phyloP scores from a whole-genome alignment of 305 asterid species.

The Solanum hybrid region DNA sequence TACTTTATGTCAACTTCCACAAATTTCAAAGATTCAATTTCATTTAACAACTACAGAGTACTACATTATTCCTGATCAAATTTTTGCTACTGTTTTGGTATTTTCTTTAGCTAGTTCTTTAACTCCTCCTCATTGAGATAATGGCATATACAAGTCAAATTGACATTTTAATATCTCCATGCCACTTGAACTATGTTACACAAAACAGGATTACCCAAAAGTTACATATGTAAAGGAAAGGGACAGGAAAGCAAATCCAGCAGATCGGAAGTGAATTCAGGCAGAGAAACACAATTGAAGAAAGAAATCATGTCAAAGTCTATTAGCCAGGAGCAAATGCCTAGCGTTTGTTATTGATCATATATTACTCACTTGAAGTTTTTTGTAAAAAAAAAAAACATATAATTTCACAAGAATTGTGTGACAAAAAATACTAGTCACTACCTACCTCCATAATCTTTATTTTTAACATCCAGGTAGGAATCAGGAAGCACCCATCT shows the following conservation, averaged over 20 bases:
- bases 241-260: neutral
- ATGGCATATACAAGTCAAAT: neutral
- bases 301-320: neutral
- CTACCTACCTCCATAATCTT: constrained; percentile 86
- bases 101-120: neutral
- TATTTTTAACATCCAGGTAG: constrained; percentile 77
- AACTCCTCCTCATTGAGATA: neutral
- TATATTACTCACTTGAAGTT: neutral
- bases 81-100: neutral
- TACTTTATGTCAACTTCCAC: neutral
- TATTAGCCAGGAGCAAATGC: neutral
- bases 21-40: neutral
- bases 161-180: neutral
- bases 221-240: neutral
- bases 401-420: neutral
- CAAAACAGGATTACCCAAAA: neutral
- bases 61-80: neutral
- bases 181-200: neutral
- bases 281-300: neutral
- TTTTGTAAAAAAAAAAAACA: neutral
- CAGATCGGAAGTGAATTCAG: neutral
- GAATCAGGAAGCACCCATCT: constrained; percentile 99
- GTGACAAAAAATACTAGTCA: neutral
- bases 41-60: neutral
- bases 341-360: neutral